Evolutionary conservation across 306 rosid genomes (phyloP).

Genomic region (Trifolium fragiferum): DNA sequence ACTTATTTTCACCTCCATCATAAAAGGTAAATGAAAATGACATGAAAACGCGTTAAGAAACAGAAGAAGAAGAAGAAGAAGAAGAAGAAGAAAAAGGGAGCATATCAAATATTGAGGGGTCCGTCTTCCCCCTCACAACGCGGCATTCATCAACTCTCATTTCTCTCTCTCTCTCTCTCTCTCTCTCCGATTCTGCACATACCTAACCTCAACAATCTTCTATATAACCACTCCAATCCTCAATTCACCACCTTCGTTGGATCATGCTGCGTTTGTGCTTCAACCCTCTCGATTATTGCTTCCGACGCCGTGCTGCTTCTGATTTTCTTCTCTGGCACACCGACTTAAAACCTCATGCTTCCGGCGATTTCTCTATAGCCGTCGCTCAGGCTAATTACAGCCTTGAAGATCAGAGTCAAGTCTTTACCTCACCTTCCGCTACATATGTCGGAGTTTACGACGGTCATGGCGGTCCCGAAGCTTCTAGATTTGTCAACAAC

Average conservation of each 20-base stretch:
- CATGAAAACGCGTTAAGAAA: constrained; percentile 40
- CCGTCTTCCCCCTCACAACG: constrained; percentile 44
- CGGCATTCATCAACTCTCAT: constrained; percentile 26
- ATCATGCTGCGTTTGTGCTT: constrained; percentile 63
- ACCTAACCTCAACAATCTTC: constrained; percentile 18
- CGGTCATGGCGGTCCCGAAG: constrained; percentile 98
- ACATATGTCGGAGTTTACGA: constrained; percentile 90
- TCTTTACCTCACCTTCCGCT: constrained; percentile 79
- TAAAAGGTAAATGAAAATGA: not conserved
- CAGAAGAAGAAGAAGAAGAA: too few relatives aligned
- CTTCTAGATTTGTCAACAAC: constrained; percentile 85
- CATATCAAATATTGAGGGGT: constrained; percentile 27
- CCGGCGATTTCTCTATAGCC: constrained; percentile 95
- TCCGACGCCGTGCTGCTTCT: constrained; percentile 46
- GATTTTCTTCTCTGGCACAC: constrained; percentile 87
- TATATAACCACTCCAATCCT: not conserved
- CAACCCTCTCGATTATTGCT: constrained; percentile 63
- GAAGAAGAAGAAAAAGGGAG: too few relatives aligned
- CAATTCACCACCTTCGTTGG: not conserved
- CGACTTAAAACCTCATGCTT: constrained; percentile 83
- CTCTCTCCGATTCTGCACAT: constrained; percentile 4
- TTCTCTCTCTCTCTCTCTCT: not conserved
- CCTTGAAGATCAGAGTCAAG: constrained; percentile 97
- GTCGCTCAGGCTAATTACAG: constrained; percentile 88
- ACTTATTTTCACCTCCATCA: too few relatives aligned